Conservation (phyloP, 805 yeast genomes). For the Suhomyces sp. region DNA sequence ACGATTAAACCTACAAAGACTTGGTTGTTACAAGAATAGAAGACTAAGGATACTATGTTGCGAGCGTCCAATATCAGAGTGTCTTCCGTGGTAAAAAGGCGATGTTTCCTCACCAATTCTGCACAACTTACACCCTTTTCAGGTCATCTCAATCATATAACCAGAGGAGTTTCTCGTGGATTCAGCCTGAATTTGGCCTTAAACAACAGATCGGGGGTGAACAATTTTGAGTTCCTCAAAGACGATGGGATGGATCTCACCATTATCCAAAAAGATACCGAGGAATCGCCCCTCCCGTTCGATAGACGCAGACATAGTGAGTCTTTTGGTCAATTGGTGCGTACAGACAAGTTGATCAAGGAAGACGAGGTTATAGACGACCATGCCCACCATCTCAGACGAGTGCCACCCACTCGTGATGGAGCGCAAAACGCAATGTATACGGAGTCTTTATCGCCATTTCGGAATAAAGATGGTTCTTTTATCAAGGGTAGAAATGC, state of each 20-base stretch:
- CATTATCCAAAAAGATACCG: background rate
- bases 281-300: conserved; percentile 15
- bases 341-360: conserved; percentile 16
- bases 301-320: conserved; percentile 22
- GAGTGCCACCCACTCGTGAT: conserved; percentile 1
- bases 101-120: no score
- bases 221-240: conserved; percentile 3
- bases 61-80: no score
- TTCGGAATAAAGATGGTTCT: conserved; percentile 40
- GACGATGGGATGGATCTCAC: background rate
- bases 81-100: no score
- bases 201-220: no score
- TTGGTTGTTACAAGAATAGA: no score
- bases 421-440: conserved; percentile 4
- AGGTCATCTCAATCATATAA: no score
- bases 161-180: no score
- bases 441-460: conserved; percentile 26
- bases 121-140: no score
- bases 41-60: no score
- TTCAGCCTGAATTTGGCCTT: no score
- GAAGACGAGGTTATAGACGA: conserved; percentile 8
- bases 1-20: no score
- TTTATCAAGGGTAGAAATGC: conserved; percentile 44
- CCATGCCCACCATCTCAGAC: conserved; percentile 3
- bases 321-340: conserved; percentile 25